Percentiles rank a stretch among this genome's conserved stretches.
phyloP scores from a whole-genome alignment of 73 alveolate genomes.

The Paramecium sexaurelia region DNA sequence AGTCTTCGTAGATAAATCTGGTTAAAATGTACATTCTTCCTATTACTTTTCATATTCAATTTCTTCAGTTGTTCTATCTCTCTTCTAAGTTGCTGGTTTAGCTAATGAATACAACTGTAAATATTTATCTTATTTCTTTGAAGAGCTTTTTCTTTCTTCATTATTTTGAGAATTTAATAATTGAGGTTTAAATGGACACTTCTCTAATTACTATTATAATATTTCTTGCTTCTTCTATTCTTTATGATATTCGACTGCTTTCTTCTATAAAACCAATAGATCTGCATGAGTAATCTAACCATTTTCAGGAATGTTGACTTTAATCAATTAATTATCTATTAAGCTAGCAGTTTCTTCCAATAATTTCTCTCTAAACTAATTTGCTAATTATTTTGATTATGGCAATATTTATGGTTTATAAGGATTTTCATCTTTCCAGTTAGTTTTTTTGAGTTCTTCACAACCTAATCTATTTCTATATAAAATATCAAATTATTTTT shows the following conservation, averaged over 20 bases:
- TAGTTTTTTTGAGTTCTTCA: slow-evolving; percentile 62
- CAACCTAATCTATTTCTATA: slow-evolving; percentile 63
- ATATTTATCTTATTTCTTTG: not conserved
- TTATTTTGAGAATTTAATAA: not conserved
- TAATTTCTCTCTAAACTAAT: slow-evolving; percentile 55
- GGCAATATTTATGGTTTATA: slow-evolving; percentile 54
- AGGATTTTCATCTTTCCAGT: slow-evolving; percentile 65
- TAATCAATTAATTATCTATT: slow-evolving; percentile 57
- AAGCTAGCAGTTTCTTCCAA: slow-evolving; percentile 62
- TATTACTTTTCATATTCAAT: slow-evolving; percentile 62
- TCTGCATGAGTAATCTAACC: slow-evolving; percentile 69
- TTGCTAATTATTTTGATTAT: slow-evolving; percentile 53
- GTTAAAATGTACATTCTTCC: slow-evolving; percentile 69
- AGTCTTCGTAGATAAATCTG: slow-evolving; percentile 6
- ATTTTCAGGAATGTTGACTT: slow-evolving; percentile 57
- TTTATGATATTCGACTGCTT: slow-evolving; percentile 28
- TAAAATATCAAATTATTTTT: slow-evolving; percentile 64
- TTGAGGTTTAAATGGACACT: slow-evolving; percentile 63
- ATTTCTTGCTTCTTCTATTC: slow-evolving; percentile 56
- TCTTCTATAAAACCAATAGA: slow-evolving; percentile 51
- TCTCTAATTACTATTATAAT: not conserved
- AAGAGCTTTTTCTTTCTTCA: slow-evolving; percentile 35
- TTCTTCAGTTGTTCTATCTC: slow-evolving; percentile 63
- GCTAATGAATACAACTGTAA: slow-evolving; percentile 48
- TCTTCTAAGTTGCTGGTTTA: slow-evolving; percentile 42